Percentiles rank a stretch among this genome's conserved stretches.
These are phyloP conservation scores for Vachellia pachyceras DNA, from an alignment of 306 rosid species.

Conservation along the genomic window DNA sequence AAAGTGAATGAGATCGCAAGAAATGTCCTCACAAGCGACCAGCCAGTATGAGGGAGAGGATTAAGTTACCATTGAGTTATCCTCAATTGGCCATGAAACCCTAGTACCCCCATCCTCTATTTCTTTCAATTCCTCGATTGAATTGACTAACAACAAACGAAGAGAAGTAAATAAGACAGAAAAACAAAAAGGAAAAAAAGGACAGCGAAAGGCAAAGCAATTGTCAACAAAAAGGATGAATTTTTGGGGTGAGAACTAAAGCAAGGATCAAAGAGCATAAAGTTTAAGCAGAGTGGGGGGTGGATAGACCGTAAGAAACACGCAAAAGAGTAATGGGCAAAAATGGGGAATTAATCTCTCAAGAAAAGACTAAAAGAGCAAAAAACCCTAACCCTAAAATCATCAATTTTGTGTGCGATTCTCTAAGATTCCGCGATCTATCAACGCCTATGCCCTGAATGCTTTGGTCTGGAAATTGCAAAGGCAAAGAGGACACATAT, in stretches of 20 bases:
- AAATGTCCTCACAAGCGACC: constrained; percentile 86
- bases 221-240: neutral
- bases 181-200: neutral
- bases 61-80: constrained; percentile 14
- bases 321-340: constrained; percentile 33
- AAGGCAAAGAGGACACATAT: too few relatives aligned
- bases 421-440: constrained; percentile 58
- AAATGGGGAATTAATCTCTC: constrained; percentile 7
- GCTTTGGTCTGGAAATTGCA: too few relatives aligned
- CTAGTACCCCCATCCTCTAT: constrained; percentile 59
- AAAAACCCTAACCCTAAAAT: constrained; percentile 22
- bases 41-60: constrained; percentile 83
- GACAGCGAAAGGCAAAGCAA: neutral
- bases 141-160: neutral
- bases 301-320: constrained; percentile 56
- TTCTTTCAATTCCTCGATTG: neutral
- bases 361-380: constrained; percentile 9
- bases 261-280: constrained; percentile 18
- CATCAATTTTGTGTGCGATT: constrained; percentile 52
- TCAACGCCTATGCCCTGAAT: constrained; percentile 61
- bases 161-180: neutral
- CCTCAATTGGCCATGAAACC: constrained; percentile 45
- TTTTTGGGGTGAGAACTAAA: constrained; percentile 9
- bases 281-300: constrained; percentile 40
- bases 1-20: constrained; percentile 81